A percentile compares a stretch with the other conserved stretches of the same genome.
These are phyloP conservation scores for Suillus subluteus DNA, from an alignment of 768 basidiomycete genomes.

Conservation along the genomic window DNA sequence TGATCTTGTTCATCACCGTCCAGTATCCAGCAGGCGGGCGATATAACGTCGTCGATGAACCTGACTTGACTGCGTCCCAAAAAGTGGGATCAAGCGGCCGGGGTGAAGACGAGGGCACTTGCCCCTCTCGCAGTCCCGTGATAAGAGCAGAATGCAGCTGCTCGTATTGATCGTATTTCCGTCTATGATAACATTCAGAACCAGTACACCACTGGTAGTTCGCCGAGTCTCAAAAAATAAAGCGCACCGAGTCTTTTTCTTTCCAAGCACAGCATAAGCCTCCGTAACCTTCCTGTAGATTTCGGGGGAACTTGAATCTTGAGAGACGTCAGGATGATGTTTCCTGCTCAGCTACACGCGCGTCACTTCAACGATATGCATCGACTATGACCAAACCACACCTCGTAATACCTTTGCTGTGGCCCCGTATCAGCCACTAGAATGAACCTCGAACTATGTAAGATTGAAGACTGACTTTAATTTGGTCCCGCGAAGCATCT, in stretches of 20 bases:
- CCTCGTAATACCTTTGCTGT: constrained; percentile 5
- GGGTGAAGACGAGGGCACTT: background rate
- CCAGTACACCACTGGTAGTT: no score
- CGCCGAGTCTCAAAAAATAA: background rate
- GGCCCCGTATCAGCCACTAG: background rate
- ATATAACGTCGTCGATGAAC: background rate
- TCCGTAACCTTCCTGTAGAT: background rate
- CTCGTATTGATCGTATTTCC: constrained; percentile 1
- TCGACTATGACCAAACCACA: background rate
- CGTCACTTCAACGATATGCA: background rate
- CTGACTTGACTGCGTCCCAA: constrained; percentile 1
- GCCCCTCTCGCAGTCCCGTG: background rate
- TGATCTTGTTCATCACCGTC: background rate
- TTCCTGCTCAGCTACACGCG: background rate
- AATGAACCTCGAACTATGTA: no score
- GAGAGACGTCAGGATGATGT: constrained; percentile 6
- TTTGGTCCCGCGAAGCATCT: constrained; percentile 9
- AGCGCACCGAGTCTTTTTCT: constrained; percentile 2
- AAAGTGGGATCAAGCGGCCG: constrained; percentile 7
- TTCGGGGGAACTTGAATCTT: constrained; percentile 1
- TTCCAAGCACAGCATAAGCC: constrained; percentile 7
- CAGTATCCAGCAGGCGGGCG: constrained; percentile 6
- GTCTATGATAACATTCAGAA: background rate
- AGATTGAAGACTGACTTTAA: background rate
- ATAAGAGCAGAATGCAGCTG: constrained; percentile 5